Base-by-base conservation (phyloP, 2,329 filamentous ascomycete genomes). In the Epichloe uncinata region DNA sequence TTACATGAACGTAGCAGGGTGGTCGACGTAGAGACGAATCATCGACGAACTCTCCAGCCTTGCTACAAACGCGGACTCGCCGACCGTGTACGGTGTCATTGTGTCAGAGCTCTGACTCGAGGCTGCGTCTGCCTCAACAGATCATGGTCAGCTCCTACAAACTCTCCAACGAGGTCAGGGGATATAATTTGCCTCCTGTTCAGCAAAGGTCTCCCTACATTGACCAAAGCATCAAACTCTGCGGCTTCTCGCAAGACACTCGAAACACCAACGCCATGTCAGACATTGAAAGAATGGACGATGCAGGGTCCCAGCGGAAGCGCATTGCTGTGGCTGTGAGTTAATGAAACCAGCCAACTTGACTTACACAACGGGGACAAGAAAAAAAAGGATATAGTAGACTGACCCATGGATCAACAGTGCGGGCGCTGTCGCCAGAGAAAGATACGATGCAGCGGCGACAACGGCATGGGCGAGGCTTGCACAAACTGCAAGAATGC, bases 391-490 rank as follows among this genome's bases (percentile, higher is more conserved):
- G 49, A 50, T 50, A 49, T 42, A 52, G 36, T 6, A 15, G 34
- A 45, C 41, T 50, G 47, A 43, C 38, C 26, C 9, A 8, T 26
- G 13, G 35, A 11, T 35, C 16, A 46, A 50, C 56, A 96, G 91
- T 97, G 91, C 65, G 80, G 81, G 36, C 81, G 91, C 57, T 97
- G 91, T 67, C 81, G 91, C 53, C 90, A 91, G 69, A 80, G 91
- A 52, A 97, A 97, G 73, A 97, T 97, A 59, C 84, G 87, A 58
- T 97, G 91, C 70, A 95, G 86, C 60, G 91, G 91, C 42, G 88
- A 95, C 62, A 73, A 77, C 35, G 85, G 85, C 34, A 79, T 84
- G 60, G 85, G 84, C n/a, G 69, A 73, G 38, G 81, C 83, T n/a
- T 97, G 91, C 66, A 73, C 77, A 11, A 95, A 90, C 65, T 97